Evolutionary conservation across 805 yeast genomes (phyloP), one percentile per base, ranked within the genome.

Genomic region (Starmerella roubikii): DNA sequence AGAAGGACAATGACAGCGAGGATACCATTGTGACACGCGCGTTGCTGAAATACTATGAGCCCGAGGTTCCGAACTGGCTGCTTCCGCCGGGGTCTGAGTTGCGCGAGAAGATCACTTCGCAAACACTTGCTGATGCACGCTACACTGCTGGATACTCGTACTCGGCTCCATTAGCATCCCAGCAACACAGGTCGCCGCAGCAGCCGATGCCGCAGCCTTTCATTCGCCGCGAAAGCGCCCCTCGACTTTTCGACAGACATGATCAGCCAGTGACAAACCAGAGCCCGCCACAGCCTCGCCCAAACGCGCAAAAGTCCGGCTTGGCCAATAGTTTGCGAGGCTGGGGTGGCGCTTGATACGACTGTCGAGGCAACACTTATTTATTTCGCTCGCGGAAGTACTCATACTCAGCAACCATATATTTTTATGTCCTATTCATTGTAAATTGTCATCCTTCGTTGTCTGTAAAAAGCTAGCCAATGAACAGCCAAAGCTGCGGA

Each of bases 11-110:
- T 23, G 47, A 59, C 1, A 60, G 61, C 20, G 59, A 59, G 11
- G 59, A 67, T 24, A 68, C 74, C 0, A 57, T 67, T 7, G 58
- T 69, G 4, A 68, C 66, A 42, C 60, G 68, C 41, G 66, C 71
- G 1, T 44, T 68, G 32, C 62, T 65, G 10, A 56, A 59, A 35
- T 64, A 53, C 50, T 68, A 67, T 44, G 49, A 42, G 12, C 50
- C 52, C 18, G 42, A 40, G 10, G 37, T 51, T 15, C 64, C 64
- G 4, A 36, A 34, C 10, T 59, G 64, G 64, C 54, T 59, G 13
- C 54, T 29, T 2, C 39, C 39, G 17, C 31, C 34, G 3, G 42
- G 34, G n/a, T 36, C 39, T 3, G 17, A 24, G 22, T 17, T 38
- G 12, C 34, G 33, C 13, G 32, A 18, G 19, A 4, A 6, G 13